These are phyloP conservation scores for Gymnopilus junonius DNA, from an alignment of 768 basidiomycete species.

Conservation along the genomic window DNA sequence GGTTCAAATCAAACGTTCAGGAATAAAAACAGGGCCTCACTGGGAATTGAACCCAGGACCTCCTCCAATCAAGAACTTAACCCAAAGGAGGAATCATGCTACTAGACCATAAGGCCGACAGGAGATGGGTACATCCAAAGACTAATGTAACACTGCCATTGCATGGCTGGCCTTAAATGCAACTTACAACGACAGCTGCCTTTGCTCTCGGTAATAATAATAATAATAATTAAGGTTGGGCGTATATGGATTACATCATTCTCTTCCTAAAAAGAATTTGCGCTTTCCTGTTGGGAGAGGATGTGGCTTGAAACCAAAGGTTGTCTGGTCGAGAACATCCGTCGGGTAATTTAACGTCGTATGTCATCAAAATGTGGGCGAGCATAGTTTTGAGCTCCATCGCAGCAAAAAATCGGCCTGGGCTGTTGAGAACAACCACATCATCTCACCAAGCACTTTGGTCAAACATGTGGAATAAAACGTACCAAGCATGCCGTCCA, in stretches of 20 bases:
- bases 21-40: conserved; percentile 24
- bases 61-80: conserved; percentile 15
- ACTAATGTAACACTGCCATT: too few relatives aligned
- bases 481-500: background rate
- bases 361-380: conserved; percentile 41
- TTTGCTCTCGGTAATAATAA: too few relatives aligned
- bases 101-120: conserved; percentile 30
- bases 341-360: conserved; percentile 38
- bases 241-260: too few relatives aligned
- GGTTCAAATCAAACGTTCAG: background rate
- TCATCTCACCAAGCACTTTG: background rate
- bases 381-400: conserved; percentile 47
- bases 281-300: conserved; percentile 24
- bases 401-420: conserved; percentile 46
- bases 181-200: too few relatives aligned
- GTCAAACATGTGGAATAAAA: background rate
- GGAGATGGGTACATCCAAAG: too few relatives aligned
- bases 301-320: conserved; percentile 27
- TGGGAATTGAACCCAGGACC: conserved; percentile 30
- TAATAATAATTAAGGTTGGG: too few relatives aligned
- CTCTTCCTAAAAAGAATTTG: conserved; percentile 29
- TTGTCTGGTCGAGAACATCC: conserved; percentile 25
- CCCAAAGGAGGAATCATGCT: conserved; percentile 31
- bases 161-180: too few relatives aligned
- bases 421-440: conserved; percentile 8